Evolutionary conservation across 1,284 basidiomycete genomes (phyloP), one percentile per base, ranked within the genome.

Genomic region (Schizopora paradoxa): DNA sequence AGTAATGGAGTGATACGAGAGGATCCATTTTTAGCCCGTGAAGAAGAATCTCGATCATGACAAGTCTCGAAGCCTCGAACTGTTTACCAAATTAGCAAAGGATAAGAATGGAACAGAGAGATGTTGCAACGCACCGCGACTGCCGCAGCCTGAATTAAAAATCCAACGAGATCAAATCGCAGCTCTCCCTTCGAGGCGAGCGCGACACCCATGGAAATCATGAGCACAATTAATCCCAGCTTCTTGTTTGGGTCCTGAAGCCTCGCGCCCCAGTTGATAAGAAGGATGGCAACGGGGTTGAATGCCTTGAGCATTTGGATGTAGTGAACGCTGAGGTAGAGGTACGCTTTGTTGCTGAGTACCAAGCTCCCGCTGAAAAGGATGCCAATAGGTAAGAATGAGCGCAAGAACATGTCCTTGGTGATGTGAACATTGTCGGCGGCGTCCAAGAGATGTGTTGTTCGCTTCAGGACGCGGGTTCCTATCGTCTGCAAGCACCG

Each of bases 231-330:
- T 48, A 84, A 58, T 4, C 79, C 81, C 5, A 96, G 76, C 55
- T 79, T 84, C 56, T 77, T 77, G 64, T 77, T 92, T 5, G 93
- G 90, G 51, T 96, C 91, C 63, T 92, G 86, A 51, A 94, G 82
- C 54, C 86, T 84, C 73, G 87, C 90, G 1, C 79, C 74, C 76
- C 94, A 97, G 6, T 92, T 94, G 60, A 97, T 94, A 54, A 98
- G 77, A 26, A 98, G 79, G 57, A 98, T 96, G 1, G 93, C 91
- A 11, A 97, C 94, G 0, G 94, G 92, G n/a, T 78, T 90, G 70
- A 98, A 98, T 6, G 94, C 95, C 86, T 96, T 96, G 69, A 97
- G 85, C 94, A 98, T 98, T 65, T 97, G 94, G 56, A 97, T 96
- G 67, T 94, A 97, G 1, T 89, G 82, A 23, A 97, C 90, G 52